These are phyloP conservation scores for Dissophora ornata DNA, from an alignment of 192 early-diverging fungal species.

Conservation along the genomic window DNA sequence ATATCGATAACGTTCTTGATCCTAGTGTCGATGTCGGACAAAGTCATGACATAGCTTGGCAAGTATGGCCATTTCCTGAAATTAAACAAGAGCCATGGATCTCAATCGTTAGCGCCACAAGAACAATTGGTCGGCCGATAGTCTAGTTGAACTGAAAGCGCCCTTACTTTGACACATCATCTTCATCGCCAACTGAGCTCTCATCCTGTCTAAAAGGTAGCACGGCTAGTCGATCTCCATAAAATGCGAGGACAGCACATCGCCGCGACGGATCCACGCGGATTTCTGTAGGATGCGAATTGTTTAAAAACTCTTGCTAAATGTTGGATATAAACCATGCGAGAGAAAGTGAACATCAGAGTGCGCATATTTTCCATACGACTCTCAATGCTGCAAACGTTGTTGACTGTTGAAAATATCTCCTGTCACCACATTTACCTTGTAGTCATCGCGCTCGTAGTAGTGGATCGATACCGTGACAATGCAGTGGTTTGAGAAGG, in stretches of 20 bases:
- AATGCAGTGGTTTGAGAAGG: slow-evolving; percentile 74
- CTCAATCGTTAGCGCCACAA: neutral
- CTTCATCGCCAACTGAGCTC: slow-evolving; percentile 61
- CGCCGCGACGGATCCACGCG: slow-evolving; percentile 87
- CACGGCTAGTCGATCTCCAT: slow-evolving; percentile 89
- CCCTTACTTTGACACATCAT: slow-evolving; percentile 67
- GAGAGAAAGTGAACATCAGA: no score
- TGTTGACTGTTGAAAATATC: neutral
- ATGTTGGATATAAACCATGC: neutral
- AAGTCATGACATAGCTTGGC: slow-evolving; percentile 79
- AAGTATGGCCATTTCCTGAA: slow-evolving; percentile 68
- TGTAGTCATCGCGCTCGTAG: slow-evolving; percentile 93
- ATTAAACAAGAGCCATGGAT: neutral
- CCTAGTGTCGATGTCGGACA: slow-evolving; percentile 64
- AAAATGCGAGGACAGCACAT: slow-evolving; percentile 90
- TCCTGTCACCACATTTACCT: slow-evolving; percentile 56
- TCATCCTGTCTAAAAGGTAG: slow-evolving; percentile 86
- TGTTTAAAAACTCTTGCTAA: slow-evolving; percentile 75
- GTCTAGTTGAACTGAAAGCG: no score
- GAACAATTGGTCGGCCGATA: no score
- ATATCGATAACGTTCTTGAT: slow-evolving; percentile 90
- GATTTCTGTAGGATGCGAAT: slow-evolving; percentile 71
- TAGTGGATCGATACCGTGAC: slow-evolving; percentile 96
- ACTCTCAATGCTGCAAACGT: no score
- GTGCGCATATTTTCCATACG: no score